A percentile compares a stretch with the other conserved stretches of the same genome.
phyloP scores from a whole-genome alignment of 176 grass and related monocot species.

The Zea luxurians region DNA sequence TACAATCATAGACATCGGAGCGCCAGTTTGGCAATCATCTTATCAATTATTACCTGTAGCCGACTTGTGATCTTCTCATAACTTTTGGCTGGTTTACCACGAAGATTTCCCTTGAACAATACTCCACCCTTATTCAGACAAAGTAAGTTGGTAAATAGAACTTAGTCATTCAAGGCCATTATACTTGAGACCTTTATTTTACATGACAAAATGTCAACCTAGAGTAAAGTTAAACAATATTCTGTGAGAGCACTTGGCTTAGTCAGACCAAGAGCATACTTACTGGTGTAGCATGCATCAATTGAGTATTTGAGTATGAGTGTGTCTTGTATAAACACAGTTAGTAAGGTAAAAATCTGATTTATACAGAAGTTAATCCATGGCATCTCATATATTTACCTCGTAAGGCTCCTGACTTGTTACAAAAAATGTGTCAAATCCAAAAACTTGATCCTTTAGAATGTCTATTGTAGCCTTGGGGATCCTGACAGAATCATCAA shows the following conservation, averaged over 20 bases:
- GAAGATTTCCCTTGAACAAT: conserved; percentile 92
- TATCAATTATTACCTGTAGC: conserved; percentile 58
- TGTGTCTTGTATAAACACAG: not conserved
- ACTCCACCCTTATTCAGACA: conserved; percentile 71
- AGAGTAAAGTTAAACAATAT: conserved; percentile 9
- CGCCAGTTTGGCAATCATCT: not conserved
- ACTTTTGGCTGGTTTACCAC: conserved; percentile 75
- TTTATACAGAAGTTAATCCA: not conserved
- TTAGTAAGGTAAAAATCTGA: not conserved
- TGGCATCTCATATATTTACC: conserved; percentile 47
- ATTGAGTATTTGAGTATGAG: not conserved
- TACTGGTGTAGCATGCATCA: not conserved
- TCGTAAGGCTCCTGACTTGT: conserved; percentile 90
- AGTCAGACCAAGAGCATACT: not conserved
- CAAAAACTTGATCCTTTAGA: conserved; percentile 96
- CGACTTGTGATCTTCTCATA: conserved; percentile 89
- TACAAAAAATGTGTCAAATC: conserved; percentile 95
- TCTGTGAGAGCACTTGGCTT: not conserved
- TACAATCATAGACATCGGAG: conserved; percentile 5
- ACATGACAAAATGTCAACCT: conserved; percentile 16
- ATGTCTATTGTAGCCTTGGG: conserved; percentile 87
- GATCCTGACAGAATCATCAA: conserved; percentile 75
- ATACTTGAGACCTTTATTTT: conserved; percentile 6
- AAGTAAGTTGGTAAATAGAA: conserved; percentile 13
- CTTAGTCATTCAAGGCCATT: conserved; percentile 17